Evolutionary conservation across 1,284 basidiomycete genomes (phyloP).

Genomic region (Boletus mariae): DNA sequence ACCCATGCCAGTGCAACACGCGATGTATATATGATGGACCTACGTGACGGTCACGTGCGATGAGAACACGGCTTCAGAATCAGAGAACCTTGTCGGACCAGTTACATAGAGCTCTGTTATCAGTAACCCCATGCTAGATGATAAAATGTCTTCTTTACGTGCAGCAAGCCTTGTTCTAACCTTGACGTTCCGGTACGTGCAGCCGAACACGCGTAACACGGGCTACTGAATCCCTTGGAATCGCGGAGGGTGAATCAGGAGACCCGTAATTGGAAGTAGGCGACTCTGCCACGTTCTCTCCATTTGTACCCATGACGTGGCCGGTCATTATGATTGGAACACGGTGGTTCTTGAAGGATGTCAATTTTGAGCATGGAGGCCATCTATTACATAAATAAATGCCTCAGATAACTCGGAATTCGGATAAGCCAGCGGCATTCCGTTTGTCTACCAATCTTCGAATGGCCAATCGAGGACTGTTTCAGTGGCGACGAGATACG

Average conservation of each 20-base stretch:
- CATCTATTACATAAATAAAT: background rate
- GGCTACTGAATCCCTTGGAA: background rate
- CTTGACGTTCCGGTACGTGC: background rate
- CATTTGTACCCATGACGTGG: background rate
- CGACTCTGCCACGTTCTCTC: background rate
- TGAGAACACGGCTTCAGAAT: background rate
- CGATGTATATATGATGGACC: constrained; percentile 5
- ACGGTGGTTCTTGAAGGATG: background rate
- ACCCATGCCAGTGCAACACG: constrained; percentile 11
- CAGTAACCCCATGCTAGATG: background rate
- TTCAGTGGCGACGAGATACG: too few species aligned
- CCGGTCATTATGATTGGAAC: background rate
- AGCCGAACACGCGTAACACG: background rate
- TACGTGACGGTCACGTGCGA: constrained; percentile 19
- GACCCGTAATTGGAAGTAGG: background rate
- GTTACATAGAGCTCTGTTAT: background rate
- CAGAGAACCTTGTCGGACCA: background rate
- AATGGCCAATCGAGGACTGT: too few species aligned
- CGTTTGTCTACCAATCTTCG: background rate
- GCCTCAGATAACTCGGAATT: background rate
- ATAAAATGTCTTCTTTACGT: background rate
- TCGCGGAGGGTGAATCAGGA: background rate
- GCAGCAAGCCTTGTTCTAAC: background rate
- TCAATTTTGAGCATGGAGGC: background rate
- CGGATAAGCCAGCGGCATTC: background rate